Evolutionary conservation across 1,139 yeast genomes (phyloP), one percentile per base, ranked within the genome.

Genomic region (Suhomyces chickasaworum): DNA sequence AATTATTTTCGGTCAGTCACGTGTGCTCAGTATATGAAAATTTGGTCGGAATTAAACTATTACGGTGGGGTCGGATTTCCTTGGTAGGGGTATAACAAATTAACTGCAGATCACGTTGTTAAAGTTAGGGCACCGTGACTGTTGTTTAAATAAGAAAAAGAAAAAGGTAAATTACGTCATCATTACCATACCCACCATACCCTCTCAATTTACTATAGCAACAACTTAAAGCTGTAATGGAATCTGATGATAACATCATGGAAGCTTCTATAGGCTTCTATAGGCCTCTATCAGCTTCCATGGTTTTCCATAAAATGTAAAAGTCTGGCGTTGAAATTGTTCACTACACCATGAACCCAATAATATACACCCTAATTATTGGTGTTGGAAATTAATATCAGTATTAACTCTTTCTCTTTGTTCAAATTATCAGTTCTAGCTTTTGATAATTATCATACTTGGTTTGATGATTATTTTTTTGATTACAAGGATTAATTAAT

Each of bases 111-210:
- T 34, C 47, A 44, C 47, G 47, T 37, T 40, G 10, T 1, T 1
- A 3, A 5, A 1, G 16, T 17, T 44, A 44, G 47, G 47, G 47
- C 41, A 36, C n/a, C 27, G 47, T 44, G 47, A 44, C 47, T 44
- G 47, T 29, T 15, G 21, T 35, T 21, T 22, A 4, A 7, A 21
- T n/a, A 16, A 22, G 7, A 13, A 29, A 13, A 29, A n/a, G n/a
- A n/a, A n/a, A n/a, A n/a, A n/a, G n/a, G 10, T 3, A 7, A 5
- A 29, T 13, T 29, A 29, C 16, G 32, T 29, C 32, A 29, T 2
- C 17, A 5, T 20, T n/a, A n/a, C n/a, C 22, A 20, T 20, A 20
- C 7, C n/a, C n/a, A n/a, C n/a, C n/a, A n/a, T n/a, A n/a, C n/a
- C n/a, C n/a, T n/a, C n/a, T 20, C 22, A 13, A 29, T 13, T 29